phyloP scores from a whole-genome alignment of 106 monocot species.

The Iris macrosiphon region DNA sequence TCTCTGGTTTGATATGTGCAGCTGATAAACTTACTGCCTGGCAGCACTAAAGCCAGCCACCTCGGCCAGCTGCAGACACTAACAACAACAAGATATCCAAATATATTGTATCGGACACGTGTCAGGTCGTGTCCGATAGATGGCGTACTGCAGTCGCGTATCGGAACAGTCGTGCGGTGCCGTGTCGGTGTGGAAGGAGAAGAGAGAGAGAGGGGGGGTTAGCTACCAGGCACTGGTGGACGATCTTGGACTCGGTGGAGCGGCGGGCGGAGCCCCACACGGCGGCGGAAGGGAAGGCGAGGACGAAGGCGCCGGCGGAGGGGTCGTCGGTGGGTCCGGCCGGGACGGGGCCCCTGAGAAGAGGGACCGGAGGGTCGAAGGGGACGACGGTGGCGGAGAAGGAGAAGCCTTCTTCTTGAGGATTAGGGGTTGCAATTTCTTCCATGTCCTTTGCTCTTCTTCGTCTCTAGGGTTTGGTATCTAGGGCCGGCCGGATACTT shows the following conservation, averaged over 20 bases:
- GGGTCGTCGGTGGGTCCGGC: conserved; percentile 41
- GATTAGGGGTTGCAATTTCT: no score
- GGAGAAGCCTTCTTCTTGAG: conserved; percentile 58
- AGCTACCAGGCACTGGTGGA: conserved; percentile 81
- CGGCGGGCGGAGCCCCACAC: conserved; percentile 53
- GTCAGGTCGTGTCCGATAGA: no score
- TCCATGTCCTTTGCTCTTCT: no score
- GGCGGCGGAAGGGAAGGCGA: conserved; percentile 54
- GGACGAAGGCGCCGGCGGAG: conserved; percentile 48
- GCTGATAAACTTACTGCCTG: conserved; percentile 77
- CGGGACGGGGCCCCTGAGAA: conserved; percentile 51
- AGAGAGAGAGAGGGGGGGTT: not conserved
- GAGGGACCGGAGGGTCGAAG: conserved; percentile 69
- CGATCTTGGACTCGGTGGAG: conserved; percentile 52
- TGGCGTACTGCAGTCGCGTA: no score
- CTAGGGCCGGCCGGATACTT: no score
- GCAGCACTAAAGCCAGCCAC: conserved; percentile 54
- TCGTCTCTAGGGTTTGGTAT: no score
- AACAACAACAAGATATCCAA: no score
- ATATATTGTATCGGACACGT: no score
- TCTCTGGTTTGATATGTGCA: conserved; percentile 38
- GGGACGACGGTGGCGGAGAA: conserved; percentile 55
- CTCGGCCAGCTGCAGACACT: conserved; percentile 88
- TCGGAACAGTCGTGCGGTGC: no score
- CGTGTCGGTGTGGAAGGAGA: no score